Evolutionary conservation across 2,329 filamentous ascomycete genomes (phyloP), one percentile per base, ranked within the genome.

Genomic region (Colletotrichum sp.): DNA sequence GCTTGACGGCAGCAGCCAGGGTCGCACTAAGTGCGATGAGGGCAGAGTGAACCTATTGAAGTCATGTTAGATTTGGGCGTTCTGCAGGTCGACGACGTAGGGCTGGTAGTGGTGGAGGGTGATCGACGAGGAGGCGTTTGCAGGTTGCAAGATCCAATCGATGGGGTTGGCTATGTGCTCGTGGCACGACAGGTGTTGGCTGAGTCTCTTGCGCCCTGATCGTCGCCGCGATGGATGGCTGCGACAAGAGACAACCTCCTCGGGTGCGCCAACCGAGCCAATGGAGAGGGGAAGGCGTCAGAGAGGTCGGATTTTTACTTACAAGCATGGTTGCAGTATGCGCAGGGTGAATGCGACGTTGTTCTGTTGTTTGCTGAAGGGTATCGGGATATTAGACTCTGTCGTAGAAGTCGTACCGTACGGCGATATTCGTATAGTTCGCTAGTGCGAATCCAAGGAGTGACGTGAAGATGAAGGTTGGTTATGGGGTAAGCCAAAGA

Each of bases 11-110:
- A 68, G 86, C 85, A 66, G 87, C 89, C 55, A 89, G 82, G 77
- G 88, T 86, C 75, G 89, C 90, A 82, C 87, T 86, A 67, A 91
- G 83, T 79, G 89, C 89, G 82, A 90, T 81, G 79, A 91, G 87
- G 67, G 86, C 85, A 62, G 87, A 83, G 79, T 86, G 84, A 59
- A 83, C 64, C 82, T 87, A 76, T 14, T 13, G 8, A 13, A 34
- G 21, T 58, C 14, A 64, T 36, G n/a, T 74, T 62, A 72, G 62
- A 59, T 14, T 26, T 62, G 38, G 52, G 13, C 28, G 13, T 21
- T 24, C 26, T 64, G 38, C 52, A 68, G 14, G 21, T 16, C 16
- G 70, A 59, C 14, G 69, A 61, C 21, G 56, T 34, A 62, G 34
- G 38, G 14, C 10, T 21, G 34, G 32, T 28, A 21, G 38, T 55